Conservation (phyloP, 2,329 filamentous ascomycete species). For the Phyllosticta citrichinensis region DNA sequence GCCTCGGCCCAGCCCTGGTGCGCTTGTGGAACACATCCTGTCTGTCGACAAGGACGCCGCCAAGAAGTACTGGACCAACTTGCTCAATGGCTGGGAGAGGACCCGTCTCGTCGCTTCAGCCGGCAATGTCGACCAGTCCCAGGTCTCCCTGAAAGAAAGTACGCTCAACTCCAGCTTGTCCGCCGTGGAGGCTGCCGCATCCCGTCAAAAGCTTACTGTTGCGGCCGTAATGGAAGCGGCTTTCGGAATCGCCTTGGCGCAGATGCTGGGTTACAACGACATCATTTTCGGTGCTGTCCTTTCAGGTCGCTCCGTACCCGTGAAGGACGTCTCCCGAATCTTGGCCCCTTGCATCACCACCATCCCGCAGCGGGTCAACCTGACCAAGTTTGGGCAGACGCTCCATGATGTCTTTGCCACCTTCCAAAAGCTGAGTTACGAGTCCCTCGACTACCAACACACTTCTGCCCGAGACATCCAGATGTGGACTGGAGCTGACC, state of each 20-base stretch:
- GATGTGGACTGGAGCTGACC: slow-evolving; percentile 23
- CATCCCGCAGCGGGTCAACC: slow-evolving; percentile 25
- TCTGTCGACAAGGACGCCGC: slow-evolving; percentile 18
- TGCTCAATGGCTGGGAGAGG: slow-evolving; percentile 18
- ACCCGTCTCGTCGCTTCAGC: slow-evolving; percentile 34
- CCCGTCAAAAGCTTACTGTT: slow-evolving; percentile 21
- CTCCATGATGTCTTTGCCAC: slow-evolving; percentile 16
- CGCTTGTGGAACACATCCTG: slow-evolving; percentile 20
- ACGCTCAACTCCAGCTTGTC: slow-evolving; percentile 15
- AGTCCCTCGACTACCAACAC: slow-evolving; percentile 26
- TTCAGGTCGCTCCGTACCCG: slow-evolving; percentile 24
- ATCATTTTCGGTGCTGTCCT: slow-evolving; percentile 26
- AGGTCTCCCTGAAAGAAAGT: not conserved
- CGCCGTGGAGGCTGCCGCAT: slow-evolving; percentile 18
- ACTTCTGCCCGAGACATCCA: slow-evolving; percentile 27
- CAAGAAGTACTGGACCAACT: slow-evolving; percentile 18
- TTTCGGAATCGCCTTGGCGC: slow-evolving; percentile 26
- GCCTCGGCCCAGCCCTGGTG: slow-evolving; percentile 15
- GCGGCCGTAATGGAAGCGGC: slow-evolving; percentile 24
- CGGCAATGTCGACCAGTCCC: not conserved
- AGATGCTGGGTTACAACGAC: slow-evolving; percentile 19
- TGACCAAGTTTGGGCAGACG: slow-evolving; percentile 13
- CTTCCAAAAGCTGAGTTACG: slow-evolving; percentile 18
- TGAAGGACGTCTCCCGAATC: slow-evolving; percentile 22
- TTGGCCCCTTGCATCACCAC: slow-evolving; percentile 29